These are phyloP conservation scores for Diaporthe amygdali DNA, from an alignment of 2,329 filamentous ascomycete genomes.

Conservation along the genomic window DNA sequence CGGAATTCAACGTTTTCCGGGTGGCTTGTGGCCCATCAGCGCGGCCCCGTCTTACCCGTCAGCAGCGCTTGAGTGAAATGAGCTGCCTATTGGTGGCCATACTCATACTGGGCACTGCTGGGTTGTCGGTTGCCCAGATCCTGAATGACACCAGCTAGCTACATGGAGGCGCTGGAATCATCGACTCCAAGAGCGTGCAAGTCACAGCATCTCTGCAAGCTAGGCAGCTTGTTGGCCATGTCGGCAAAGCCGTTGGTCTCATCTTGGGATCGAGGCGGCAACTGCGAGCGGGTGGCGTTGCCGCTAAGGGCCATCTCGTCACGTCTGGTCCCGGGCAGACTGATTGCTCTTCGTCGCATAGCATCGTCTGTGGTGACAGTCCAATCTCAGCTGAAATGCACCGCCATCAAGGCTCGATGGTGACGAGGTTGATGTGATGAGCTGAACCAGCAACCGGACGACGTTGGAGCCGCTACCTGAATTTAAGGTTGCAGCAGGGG, in stretches of 20 bases:
- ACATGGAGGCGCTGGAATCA: neutral
- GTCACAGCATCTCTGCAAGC: too few relatives aligned
- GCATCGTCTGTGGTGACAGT: neutral
- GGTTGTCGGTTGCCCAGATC: too few relatives aligned
- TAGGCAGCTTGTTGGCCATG: neutral
- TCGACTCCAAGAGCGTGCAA: neutral
- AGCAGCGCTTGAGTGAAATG: neutral
- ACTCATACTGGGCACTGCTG: neutral
- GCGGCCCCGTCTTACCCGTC: neutral
- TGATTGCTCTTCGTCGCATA: neutral
- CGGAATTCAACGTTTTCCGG: conserved; percentile 14
- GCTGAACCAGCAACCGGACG: conserved; percentile 31
- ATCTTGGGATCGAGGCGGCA: neutral
- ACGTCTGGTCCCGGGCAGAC: neutral
- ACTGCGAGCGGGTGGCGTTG: neutral
- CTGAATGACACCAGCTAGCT: neutral
- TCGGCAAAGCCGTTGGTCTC: neutral
- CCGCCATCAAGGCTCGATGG: neutral
- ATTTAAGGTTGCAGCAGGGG: conserved; percentile 37
- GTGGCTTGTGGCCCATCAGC: neutral
- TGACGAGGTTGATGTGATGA: conserved; percentile 9
- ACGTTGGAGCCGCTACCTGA: conserved; percentile 31
- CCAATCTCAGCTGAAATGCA: neutral
- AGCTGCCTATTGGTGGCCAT: neutral
- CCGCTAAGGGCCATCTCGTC: neutral